Evolutionary conservation across 1,284 basidiomycete species (phyloP), one percentile per base, ranked within the genome.

Genomic region (Fomitopsis pinicola): DNA sequence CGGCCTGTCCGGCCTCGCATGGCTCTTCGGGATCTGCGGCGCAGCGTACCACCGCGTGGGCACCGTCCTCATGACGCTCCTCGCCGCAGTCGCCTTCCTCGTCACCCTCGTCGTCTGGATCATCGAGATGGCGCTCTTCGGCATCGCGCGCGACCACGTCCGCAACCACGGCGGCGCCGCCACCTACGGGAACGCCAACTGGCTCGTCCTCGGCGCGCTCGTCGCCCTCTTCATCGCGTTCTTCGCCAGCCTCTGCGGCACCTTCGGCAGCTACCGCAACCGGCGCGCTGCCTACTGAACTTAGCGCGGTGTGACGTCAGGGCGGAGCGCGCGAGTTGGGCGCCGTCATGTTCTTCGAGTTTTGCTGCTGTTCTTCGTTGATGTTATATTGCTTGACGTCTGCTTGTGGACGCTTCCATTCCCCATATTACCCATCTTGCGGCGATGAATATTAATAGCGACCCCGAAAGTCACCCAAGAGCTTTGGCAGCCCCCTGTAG

Each of bases 101-200:
- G 74, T 82, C 67, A 86, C 85, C 4, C 78, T 92, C 58, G 75
- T 92, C 66, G 86, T 79, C 3, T 93, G 86, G 76, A 76, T 92
- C 52, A 79, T 94, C 71, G 90, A 91, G 75, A 89, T 93, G 84
- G 84, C 85, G 33, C 82, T 95, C 59, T 95, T 90, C 75, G 86
- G 86, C 59, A 82, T 91, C 61, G 84, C 84, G 28, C 84, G 85
- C 64, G 74, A 82, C 67, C 80, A 82, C 57, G 80, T 90, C 68
- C 76, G 80, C 58, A 75, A 82, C 62, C 77, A 78, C 19, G 84
- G 82, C 35, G 72, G 77, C 59, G 38, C 67, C 30, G 86, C 90
- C 4, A 78, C 83, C 69, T 88, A 82, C 70, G 87, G 86, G n/a
- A 89, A 88, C 68, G 89, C 87, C n/a, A 84, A 83, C 66, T 91